These are phyloP conservation scores for Vigna nakashimae DNA, from an alignment of 306 rosid species.

Conservation along the genomic window DNA sequence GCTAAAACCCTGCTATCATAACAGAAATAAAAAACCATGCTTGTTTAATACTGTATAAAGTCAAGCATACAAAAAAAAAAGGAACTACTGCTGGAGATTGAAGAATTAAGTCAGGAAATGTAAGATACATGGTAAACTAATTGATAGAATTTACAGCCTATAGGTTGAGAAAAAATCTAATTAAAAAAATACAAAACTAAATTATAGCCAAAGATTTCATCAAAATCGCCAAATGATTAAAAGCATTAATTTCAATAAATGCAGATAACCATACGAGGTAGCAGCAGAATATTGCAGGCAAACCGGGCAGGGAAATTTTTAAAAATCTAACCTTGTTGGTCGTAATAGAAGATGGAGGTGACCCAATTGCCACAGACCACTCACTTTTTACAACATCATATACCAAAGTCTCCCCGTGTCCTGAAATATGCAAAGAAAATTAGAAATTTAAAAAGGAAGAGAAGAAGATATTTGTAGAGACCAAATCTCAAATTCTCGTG, in stretches of 20 bases:
- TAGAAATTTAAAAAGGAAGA: constrained; percentile 10
- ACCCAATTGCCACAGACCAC: constrained; percentile 73
- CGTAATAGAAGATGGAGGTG: constrained; percentile 84
- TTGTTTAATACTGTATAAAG: constrained; percentile 15
- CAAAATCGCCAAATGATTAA: neutral
- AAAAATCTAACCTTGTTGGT: constrained; percentile 57
- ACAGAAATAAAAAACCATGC: constrained; percentile 29
- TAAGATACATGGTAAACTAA: neutral
- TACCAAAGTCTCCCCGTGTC: constrained; percentile 83
- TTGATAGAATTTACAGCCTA: neutral
- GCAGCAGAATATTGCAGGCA: neutral
- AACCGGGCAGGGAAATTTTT: neutral
- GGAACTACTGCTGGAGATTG: neutral
- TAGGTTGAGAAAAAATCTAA: constrained; percentile 10
- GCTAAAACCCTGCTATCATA: constrained; percentile 83
- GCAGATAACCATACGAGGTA: constrained; percentile 15
- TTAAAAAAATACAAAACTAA: neutral
- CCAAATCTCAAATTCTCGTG: neutral
- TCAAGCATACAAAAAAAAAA: constrained; percentile 28
- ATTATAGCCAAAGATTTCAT: constrained; percentile 29
- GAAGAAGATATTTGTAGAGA: neutral
- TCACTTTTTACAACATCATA: constrained; percentile 81
- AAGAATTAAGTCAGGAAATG: constrained; percentile 1
- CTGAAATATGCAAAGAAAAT: constrained; percentile 49
- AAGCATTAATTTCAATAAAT: neutral